phyloP scores from a whole-genome alignment of 306 rosid genomes.

The Gastrolobium bilobum region DNA sequence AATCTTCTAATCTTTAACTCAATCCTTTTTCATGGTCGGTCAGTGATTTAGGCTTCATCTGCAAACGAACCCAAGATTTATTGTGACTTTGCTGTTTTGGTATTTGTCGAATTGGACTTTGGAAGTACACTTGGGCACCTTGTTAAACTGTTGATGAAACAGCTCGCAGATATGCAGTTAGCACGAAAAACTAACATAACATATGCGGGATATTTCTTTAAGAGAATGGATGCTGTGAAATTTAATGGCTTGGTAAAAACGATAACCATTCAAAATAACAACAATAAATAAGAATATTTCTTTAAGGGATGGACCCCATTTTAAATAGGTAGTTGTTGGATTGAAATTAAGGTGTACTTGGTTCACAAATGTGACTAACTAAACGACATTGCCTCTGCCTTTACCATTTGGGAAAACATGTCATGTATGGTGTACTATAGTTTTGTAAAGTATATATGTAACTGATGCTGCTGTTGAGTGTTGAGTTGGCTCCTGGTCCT shows the following conservation, averaged over 20 bases:
- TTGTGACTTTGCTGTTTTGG: conserved; percentile 32
- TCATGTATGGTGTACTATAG: background rate
- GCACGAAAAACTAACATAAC: background rate
- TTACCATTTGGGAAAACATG: conserved; percentile 35
- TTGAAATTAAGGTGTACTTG: conserved; percentile 23
- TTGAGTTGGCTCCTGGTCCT: background rate
- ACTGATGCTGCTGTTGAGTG: conserved; percentile 15
- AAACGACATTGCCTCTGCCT: conserved; percentile 25
- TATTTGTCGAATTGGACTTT: background rate
- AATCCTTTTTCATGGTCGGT: conserved; percentile 24
- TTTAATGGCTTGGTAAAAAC: too few relatives aligned
- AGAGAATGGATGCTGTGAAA: too few relatives aligned
- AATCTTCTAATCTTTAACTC: conserved; percentile 9
- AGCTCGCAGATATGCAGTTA: background rate
- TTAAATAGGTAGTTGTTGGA: conserved; percentile 44
- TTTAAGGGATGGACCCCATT: conserved; percentile 40
- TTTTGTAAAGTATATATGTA: background rate
- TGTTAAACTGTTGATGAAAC: conserved; percentile 16
- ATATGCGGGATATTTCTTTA: background rate
- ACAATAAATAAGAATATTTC: too few relatives aligned
- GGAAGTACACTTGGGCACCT: conserved; percentile 14
- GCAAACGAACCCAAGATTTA: conserved; percentile 21
- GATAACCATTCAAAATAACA: too few relatives aligned
- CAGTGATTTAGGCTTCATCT: conserved; percentile 25
- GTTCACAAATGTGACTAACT: conserved; percentile 36